Conservation (phyloP, 2,329 filamentous ascomycete genomes). For the Fusarium ambrosium region DNA sequence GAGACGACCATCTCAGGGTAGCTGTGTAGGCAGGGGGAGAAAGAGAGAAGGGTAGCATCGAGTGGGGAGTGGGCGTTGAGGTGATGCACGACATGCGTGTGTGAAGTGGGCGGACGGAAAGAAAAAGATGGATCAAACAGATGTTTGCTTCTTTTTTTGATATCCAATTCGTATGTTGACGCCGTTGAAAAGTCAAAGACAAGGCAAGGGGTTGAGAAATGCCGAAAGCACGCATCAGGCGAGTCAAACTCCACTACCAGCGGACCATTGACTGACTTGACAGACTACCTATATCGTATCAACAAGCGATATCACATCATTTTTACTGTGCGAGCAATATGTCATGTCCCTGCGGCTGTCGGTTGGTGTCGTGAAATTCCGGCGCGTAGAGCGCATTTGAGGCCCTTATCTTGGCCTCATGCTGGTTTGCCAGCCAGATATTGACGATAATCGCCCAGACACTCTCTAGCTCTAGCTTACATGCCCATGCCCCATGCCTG, state of each 20-base stretch:
- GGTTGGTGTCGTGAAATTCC: conserved; percentile 2
- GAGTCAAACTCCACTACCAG: conserved; percentile 5
- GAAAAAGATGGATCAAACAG: background rate
- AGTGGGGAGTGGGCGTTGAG: conserved; percentile 9
- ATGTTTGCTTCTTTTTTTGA: background rate
- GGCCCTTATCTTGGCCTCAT: conserved; percentile 4
- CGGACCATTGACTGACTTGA: background rate
- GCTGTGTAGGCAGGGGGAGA: background rate
- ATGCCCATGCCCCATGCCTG: background rate
- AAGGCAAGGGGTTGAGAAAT: background rate
- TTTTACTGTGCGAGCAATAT: background rate
- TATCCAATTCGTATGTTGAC: background rate
- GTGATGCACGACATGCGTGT: conserved; percentile 19
- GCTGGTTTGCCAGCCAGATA: background rate
- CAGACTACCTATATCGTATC: background rate
- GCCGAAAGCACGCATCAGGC: conserved; percentile 1
- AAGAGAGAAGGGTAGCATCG: conserved; percentile 13
- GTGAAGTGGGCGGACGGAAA: background rate
- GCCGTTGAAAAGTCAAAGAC: background rate
- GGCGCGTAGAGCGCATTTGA: conserved; percentile 25
- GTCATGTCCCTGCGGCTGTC: background rate
- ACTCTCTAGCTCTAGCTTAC: conserved; percentile 4
- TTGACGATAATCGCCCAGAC: conserved; percentile 4
- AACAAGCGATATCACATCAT: background rate
- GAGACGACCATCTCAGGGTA: conserved; percentile 15